A percentile compares a stretch with the other conserved stretches of the same genome.
These are phyloP conservation scores for Petunia hybrid DNA, from an alignment of 305 asterid species.

Conservation along the genomic window DNA sequence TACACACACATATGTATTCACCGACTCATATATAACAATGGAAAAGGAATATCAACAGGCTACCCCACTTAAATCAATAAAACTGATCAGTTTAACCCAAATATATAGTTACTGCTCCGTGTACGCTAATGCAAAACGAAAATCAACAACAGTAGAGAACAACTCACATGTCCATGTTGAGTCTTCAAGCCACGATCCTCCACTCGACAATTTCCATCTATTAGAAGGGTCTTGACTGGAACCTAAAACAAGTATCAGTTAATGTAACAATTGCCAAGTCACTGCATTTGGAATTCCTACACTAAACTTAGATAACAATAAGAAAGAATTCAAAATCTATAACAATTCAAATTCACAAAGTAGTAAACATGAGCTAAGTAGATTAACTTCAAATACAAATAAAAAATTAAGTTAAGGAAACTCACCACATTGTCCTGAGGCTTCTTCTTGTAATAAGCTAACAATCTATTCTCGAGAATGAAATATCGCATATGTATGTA, in stretches of 20 bases:
- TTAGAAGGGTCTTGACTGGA: constrained; percentile 78
- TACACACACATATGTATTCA: no score
- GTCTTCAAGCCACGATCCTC: constrained; percentile 94
- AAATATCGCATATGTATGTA: constrained; percentile 90
- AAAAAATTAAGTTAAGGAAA: constrained; percentile 19
- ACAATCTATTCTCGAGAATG: constrained; percentile 76
- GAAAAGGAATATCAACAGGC: neutral
- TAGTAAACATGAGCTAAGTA: neutral
- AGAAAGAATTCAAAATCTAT: neutral
- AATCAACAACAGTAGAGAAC: constrained; percentile 29
- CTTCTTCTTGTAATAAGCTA: constrained; percentile 93
- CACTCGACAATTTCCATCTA: constrained; percentile 94
- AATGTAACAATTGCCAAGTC: neutral
- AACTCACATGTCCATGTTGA: constrained; percentile 94
- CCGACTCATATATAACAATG: no score
- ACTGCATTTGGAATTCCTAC: neutral
- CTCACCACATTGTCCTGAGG: constrained; percentile 86
- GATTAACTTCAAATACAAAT: neutral
- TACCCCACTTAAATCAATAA: neutral
- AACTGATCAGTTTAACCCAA: neutral
- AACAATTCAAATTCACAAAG: neutral
- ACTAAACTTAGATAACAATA: neutral
- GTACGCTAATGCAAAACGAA: neutral
- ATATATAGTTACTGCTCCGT: neutral
- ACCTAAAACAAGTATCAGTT: constrained; percentile 50